Base-by-base conservation (phyloP, 2,329 filamentous ascomycete genomes). In the Scytalidium sp. region DNA sequence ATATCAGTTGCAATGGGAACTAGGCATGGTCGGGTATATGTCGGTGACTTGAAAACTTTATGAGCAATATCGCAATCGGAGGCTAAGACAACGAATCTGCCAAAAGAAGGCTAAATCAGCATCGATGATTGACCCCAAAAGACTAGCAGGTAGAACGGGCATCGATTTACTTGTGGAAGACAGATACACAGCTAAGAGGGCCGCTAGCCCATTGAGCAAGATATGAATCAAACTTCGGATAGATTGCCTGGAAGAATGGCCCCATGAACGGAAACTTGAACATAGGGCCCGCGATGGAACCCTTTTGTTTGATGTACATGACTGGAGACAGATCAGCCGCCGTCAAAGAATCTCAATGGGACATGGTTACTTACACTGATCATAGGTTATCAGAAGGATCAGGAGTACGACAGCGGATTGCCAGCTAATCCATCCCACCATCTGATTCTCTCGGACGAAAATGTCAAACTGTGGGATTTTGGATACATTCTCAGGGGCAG, bases 81-180 rank as follows among this genome's bases (percentile, higher is more conserved):
- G 27, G 92, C 93, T 67, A 99, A 96, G 50, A 99, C 91, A 57
- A 97, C 94, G 69, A 99, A 99, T 70, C 90, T 95, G 60, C n/a
- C 21, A n/a, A 20, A 15, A 27, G 9, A 19, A 47, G 27, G 15
- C 50, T n/a, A n/a, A 23, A 49, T 42, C 6, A 43, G 3, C 11
- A 15, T n/a, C 9, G 19, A 9, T n/a, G n/a, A 20, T 5, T n/a
- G 13, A 10, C 7, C 13, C 13, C 13, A 36, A 5, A 10, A n/a
- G 11, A 15, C 5, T 21, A 20, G 17, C 3, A 11, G 25, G 20
- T 29, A 29, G 17, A 27, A 13, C 3, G 17, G 3, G 8, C n/a
- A n/a, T n/a, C n/a, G 21, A 58, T 84, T 60, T 81, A 96, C 90
- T 97, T 99, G 83, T 99, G 94, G 76, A 99, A 99, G 63, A 99